phyloP scores from a whole-genome alignment of 2,329 filamentous ascomycete genomes.

The Juglanconis sp. region DNA sequence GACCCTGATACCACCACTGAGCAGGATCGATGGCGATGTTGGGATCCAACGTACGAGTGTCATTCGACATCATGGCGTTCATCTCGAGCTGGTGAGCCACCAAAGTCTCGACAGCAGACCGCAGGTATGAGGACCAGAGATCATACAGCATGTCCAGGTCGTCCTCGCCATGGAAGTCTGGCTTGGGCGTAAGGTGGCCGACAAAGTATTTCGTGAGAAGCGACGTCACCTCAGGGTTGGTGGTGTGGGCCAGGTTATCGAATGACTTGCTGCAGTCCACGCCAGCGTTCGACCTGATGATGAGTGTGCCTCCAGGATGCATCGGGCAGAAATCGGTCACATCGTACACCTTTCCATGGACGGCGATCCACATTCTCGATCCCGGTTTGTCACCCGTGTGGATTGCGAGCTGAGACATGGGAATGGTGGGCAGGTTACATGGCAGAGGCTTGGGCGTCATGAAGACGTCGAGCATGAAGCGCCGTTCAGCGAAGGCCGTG shows the following conservation, averaged over 20 bases:
- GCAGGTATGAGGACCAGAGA: constrained; percentile 48
- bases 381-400: constrained; percentile 49
- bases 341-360: constrained; percentile 52
- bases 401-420: constrained; percentile 45
- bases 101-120: constrained; percentile 47
- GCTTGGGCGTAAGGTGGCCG: constrained; percentile 48
- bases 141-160: constrained; percentile 46
- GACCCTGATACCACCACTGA: constrained; percentile 44
- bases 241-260: constrained; percentile 52
- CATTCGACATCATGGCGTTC: constrained; percentile 27
- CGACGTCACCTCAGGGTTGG: constrained; percentile 51
- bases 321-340: constrained; percentile 51
- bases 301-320: constrained; percentile 51
- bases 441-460: constrained; percentile 53
- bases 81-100: constrained; percentile 53
- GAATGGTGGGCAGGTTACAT: constrained; percentile 47
- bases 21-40: constrained; percentile 40
- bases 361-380: constrained; percentile 47
- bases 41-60: constrained; percentile 29
- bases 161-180: constrained; percentile 40
- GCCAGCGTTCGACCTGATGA: constrained; percentile 53
- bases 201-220: constrained; percentile 54
- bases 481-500: constrained; percentile 51
- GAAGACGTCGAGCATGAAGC: constrained; percentile 56
- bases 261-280: constrained; percentile 51